Base-by-base conservation (phyloP, 345 rosid species). In the Brassica cretica region DNA sequence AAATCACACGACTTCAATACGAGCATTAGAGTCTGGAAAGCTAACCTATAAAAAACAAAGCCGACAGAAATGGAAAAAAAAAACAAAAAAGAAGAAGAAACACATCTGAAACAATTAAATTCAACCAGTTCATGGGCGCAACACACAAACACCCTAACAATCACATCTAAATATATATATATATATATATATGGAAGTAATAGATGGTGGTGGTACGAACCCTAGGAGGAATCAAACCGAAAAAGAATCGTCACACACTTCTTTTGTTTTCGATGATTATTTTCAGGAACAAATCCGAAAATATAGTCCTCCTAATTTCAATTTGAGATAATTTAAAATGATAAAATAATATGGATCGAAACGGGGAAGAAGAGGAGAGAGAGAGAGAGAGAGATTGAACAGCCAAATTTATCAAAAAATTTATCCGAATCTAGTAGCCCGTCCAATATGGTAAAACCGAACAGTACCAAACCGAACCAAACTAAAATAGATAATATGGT, bases 161-260 rank as follows among this genome's bases (percentile, higher is more conserved):
- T 37, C 44, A 76, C 46, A 70, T 75, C 46, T 27, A 76, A 59
- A 9, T 25, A 10, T 27, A 27, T 27, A 9, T 25, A 9, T 27
- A 9, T 25, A 9, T 7, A 25, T 4, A 55, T 15, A 51, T 15
- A 70, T 5, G 29, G 49, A 65, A 64, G 39, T n/a, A 15, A 78
- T 15, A 78, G 81, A 78, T 78, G 64, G 46, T 55, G 68, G 33
- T 5, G 59, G 11, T 2, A 78, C 77, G 67, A 66, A 78, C 73
- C 77, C 73, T 72, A 44, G 68, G 41, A 72, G 76, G 81, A 46
- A 66, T n/a, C 71, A 58, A 66, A 71, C 5, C 5, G 60, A 58
- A 66, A 71, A 2, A 3, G 62, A 71, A 19, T 66, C 33, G 62
- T 76, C 21, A 5, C 64, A 2, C 11, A 63, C 19, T 70, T 63